Evolutionary conservation across 164 flowering plant species (phyloP).

Genomic region (Umbilicus rupestris): DNA sequence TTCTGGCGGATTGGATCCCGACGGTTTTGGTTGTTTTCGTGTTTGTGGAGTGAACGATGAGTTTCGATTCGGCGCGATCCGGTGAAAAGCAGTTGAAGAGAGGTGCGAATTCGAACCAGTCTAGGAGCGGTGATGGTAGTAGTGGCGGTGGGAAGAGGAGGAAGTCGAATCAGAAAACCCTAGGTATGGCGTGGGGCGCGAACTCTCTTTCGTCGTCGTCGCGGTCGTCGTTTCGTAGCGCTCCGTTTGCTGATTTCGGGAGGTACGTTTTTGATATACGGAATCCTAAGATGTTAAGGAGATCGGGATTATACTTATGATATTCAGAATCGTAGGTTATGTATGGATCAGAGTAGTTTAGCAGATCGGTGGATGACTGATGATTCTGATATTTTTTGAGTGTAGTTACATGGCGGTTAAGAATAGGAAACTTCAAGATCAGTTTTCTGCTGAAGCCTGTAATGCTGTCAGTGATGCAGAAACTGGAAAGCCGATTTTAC

Average conservation of each 20-base stretch:
- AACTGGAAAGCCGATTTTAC: slow-evolving; percentile 45
- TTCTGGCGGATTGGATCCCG: neutral
- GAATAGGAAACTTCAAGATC: slow-evolving; percentile 70
- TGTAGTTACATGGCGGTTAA: slow-evolving; percentile 80
- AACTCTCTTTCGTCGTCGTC: slow-evolving; percentile 57
- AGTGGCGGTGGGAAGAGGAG: slow-evolving; percentile 27
- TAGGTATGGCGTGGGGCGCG: slow-evolving; percentile 86
- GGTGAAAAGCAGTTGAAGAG: slow-evolving; percentile 34
- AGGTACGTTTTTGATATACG: slow-evolving; percentile 27
- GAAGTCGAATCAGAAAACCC: slow-evolving; percentile 67
- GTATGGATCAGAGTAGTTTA: neutral
- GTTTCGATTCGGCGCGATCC: slow-evolving; percentile 40
- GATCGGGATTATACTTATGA: too few species aligned
- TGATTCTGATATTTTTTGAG: slow-evolving; percentile 4
- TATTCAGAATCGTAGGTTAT: too few species aligned
- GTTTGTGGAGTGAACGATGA: slow-evolving; percentile 21
- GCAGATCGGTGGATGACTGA: neutral
- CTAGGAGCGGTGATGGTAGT: slow-evolving; percentile 13
- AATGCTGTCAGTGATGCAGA: slow-evolving; percentile 25
- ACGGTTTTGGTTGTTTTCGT: neutral
- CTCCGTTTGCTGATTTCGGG: slow-evolving; percentile 71
- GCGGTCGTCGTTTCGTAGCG: slow-evolving; percentile 43
- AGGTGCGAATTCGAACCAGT: slow-evolving; percentile 25
- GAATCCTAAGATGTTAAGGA: too few species aligned
- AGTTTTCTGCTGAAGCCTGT: slow-evolving; percentile 71